phyloP scores from a whole-genome alignment of 2,329 filamentous ascomycete species.

The Coccinonectria pachysandricola region DNA sequence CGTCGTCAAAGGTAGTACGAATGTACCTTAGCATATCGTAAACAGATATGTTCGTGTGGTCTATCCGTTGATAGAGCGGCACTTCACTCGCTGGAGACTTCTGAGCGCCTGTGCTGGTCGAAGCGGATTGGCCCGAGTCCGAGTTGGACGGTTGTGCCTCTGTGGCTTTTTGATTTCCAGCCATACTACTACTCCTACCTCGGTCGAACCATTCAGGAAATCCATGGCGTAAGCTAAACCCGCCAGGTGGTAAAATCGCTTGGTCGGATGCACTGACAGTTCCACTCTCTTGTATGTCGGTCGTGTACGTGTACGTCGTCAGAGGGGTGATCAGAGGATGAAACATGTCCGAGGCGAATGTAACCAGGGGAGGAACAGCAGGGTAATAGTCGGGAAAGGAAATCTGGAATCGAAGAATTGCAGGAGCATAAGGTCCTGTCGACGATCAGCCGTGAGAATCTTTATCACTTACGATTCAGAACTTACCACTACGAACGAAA shows the following conservation, averaged over 20 bases:
- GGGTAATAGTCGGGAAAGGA: conserved; percentile 79
- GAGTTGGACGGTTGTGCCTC: conserved; percentile 14
- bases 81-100: conserved; percentile 15
- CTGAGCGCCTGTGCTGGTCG: conserved; percentile 14
- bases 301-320: conserved; percentile 90
- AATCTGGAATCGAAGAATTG: conserved; percentile 82
- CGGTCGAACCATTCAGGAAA: conserved; percentile 85
- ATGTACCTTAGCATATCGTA: conserved; percentile 72
- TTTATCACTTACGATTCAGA: not conserved
- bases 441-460: not conserved
- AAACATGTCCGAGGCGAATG: conserved; percentile 87
- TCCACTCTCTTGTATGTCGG: conserved; percentile 61
- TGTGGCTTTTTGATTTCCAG: too few relatives aligned
- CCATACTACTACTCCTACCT: conserved; percentile 31
- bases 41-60: conserved; percentile 39
- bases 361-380: conserved; percentile 67
- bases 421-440: conserved; percentile 76
- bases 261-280: conserved; percentile 77
- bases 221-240: conserved; percentile 81
- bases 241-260: conserved; percentile 74
- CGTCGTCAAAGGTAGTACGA: conserved; percentile 69
- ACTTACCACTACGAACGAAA: conserved; percentile 75
- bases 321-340: conserved; percentile 86
- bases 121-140: conserved; percentile 14
- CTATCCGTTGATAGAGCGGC: conserved; percentile 32